Evolutionary conservation across 2,329 filamentous ascomycete species (phyloP), one percentile per base, ranked within the genome.

Genomic region (Paraphaeosphaeria sporulosa): DNA sequence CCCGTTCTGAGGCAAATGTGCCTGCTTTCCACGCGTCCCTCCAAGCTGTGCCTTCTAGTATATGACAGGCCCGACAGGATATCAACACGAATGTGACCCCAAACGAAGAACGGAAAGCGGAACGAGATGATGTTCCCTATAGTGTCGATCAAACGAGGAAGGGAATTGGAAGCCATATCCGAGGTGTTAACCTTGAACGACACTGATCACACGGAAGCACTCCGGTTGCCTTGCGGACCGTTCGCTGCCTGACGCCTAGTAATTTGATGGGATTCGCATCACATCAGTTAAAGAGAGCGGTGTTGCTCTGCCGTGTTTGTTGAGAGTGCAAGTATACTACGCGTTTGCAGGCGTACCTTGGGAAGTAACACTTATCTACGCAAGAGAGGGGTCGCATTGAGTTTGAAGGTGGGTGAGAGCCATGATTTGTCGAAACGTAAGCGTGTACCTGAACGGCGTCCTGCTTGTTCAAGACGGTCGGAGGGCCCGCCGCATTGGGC

Each of bases 281-380:
- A 19, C n/a, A 1, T 5, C 17, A 27, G 23, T 5, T 47, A 4
- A 23, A 13, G 34, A 27, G 42, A 52, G 32, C 21, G 25, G 23
- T 32, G 38, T 32, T 54, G 23, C 15, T 19, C 13, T 44, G 36
- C 51, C 25, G 38, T 23, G 30, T 44, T 10, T 54, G 51, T 54
- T 54, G 51, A 32, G 51, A 32, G 25, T 21, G n/a, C 19, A 25
- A 9, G 48, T 38, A 21, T 38, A 25, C 19, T 21, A 15, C 12
- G 50, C 36, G 34, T 42, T 15, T 42, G 21, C 23, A 15, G 38
- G 9, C 44, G 19, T 12, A 44, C 25, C 27, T 54, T 38, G 51
- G 51, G 51, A 32, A 21, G 9, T 30, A 38, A 54, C 51, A 43
- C 51, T 54, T 54, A 54, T 44, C 25, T 53, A 43, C 19, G 51